Conservation (phyloP, 768 basidiomycete species). For the Mycena albidolilacea region DNA sequence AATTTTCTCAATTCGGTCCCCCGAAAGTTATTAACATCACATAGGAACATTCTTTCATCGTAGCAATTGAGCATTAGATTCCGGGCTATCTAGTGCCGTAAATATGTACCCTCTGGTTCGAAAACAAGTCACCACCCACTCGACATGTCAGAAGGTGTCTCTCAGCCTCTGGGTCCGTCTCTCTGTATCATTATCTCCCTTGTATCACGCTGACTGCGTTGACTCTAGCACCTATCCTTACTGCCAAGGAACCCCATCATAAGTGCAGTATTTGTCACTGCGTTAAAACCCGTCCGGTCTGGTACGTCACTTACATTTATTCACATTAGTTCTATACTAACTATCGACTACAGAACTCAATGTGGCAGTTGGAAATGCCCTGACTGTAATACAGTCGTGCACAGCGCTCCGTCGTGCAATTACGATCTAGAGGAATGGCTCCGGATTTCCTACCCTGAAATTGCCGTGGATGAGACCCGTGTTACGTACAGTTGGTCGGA, state of each 20-base stretch:
- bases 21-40: no score
- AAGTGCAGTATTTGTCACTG: background rate
- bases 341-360: background rate
- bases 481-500: background rate
- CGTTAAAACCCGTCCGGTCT: background rate
- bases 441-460: background rate
- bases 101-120: background rate
- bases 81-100: no score
- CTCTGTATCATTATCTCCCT: slow-evolving; percentile 2
- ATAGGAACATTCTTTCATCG: no score
- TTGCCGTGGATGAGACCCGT: background rate
- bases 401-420: background rate
- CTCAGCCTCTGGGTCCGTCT: slow-evolving; percentile 7
- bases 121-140: slow-evolving; percentile 7
- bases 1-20: no score
- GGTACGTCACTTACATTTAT: background rate
- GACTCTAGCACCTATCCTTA: no score
- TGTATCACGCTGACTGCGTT: background rate
- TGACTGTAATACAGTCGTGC: slow-evolving; percentile 4
- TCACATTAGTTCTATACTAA: background rate
- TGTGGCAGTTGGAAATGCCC: slow-evolving; percentile 10
- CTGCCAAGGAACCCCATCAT: no score
- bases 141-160: background rate
- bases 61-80: no score
- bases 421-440: background rate